Percentiles rank a stretch among this genome's conserved stretches.
Conservation (phyloP, 2,329 filamentous ascomycete genomes). For the Hymenoscyphus infarciens region DNA sequence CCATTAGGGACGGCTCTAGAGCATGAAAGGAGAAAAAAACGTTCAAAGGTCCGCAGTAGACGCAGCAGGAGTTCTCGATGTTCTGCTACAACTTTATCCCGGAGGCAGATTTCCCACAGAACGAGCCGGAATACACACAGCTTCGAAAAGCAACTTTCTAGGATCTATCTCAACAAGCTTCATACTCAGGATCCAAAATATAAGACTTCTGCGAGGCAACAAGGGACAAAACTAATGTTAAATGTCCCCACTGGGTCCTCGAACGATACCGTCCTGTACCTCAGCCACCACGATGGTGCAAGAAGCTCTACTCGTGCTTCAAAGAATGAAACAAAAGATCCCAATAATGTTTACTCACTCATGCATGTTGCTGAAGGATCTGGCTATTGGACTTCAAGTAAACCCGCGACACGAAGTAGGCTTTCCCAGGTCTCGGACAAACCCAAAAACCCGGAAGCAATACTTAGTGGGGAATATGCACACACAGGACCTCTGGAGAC, state of each 20-base stretch:
- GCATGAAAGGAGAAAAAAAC: constrained; percentile 21
- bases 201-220: background rate
- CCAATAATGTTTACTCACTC: constrained; percentile 20
- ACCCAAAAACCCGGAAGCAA: background rate
- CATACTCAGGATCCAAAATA: background rate
- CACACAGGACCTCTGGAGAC: constrained; percentile 23
- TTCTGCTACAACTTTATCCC: constrained; percentile 16
- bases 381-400: constrained; percentile 19
- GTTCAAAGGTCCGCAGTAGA: constrained; percentile 15
- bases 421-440: background rate
- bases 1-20: constrained; percentile 17
- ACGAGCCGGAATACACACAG: background rate
- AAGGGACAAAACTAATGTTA: background rate
- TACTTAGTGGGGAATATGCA: constrained; percentile 13
- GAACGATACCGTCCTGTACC: constrained; percentile 11
- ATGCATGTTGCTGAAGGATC: constrained; percentile 26
- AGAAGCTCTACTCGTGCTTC: constrained; percentile 15
- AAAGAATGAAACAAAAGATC: constrained; percentile 7
- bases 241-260: background rate
- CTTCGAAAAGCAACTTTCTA: constrained; percentile 1
- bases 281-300: constrained; percentile 23
- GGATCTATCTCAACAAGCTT: background rate
- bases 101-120: constrained; percentile 15
- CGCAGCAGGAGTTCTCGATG: constrained; percentile 17
- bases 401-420: constrained; percentile 4